Conservation (phyloP, 257 asterid genomes). For the Nicotiana knightiana region DNA sequence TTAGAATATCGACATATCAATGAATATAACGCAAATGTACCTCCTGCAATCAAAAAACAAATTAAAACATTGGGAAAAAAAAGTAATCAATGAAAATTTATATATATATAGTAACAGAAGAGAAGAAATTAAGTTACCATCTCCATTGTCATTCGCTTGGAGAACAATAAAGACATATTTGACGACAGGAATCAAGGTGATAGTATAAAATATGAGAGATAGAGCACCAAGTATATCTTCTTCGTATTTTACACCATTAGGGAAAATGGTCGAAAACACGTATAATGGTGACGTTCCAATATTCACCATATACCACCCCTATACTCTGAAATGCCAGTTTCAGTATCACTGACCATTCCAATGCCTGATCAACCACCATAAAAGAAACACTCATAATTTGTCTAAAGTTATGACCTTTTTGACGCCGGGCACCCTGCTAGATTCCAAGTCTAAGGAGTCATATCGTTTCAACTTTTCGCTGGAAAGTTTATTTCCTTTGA, state of each 20-base stretch:
- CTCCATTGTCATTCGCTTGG: constrained; percentile 34
- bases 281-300: constrained; percentile 26
- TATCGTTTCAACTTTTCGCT: neutral
- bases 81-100: neutral
- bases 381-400: neutral
- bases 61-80: no score
- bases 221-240: constrained; percentile 26
- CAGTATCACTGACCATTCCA: constrained; percentile 8
- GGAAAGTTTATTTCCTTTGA: neutral
- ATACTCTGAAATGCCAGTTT: constrained; percentile 32
- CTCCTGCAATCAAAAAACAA: constrained; percentile 33
- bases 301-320: constrained; percentile 40
- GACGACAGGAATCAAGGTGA: constrained; percentile 28
- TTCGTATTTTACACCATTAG: constrained; percentile 10
- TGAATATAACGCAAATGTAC: constrained; percentile 73
- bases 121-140: constrained; percentile 13
- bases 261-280: neutral
- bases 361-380: neutral
- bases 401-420: neutral
- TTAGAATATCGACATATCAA: constrained; percentile 43
- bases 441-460: neutral
- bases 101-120: neutral
- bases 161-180: constrained; percentile 34
- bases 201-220: constrained; percentile 25
- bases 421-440: neutral